Percentiles rank a stretch among this genome's conserved stretches.
phyloP scores from a whole-genome alignment of 73 alveolate species.

The Symbiodinium natans region DNA sequence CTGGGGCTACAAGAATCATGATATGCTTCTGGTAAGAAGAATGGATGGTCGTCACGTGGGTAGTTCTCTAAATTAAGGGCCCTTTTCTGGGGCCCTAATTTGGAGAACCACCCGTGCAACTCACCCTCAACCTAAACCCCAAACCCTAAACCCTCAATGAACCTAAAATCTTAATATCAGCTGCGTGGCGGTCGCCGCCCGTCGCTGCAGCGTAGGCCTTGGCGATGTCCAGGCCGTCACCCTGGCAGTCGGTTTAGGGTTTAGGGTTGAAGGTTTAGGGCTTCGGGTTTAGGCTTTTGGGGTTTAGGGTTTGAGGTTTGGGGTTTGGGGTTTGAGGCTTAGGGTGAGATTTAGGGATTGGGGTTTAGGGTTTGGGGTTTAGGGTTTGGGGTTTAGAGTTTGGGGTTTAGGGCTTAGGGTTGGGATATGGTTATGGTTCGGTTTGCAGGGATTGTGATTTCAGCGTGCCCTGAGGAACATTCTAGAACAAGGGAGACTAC shows the following conservation, averaged over 20 bases:
- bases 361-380: not conserved
- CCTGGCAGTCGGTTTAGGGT: not conserved
- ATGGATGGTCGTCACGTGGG: not conserved
- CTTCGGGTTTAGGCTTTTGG: not conserved
- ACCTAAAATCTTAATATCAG: not conserved
- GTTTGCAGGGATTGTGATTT: too few species aligned
- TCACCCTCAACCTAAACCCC: too few species aligned
- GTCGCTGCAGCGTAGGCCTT: slow-evolving; percentile 93
- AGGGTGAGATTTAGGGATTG: too few species aligned
- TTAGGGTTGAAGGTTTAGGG: not conserved
- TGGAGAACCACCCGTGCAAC: too few species aligned
- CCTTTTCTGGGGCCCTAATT: too few species aligned
- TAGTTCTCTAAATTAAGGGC: not conserved
- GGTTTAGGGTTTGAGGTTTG: not conserved
- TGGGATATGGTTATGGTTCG: too few species aligned
- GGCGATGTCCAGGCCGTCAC: slow-evolving; percentile 91
- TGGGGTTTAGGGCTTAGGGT: not conserved
- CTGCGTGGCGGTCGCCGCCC: slow-evolving; percentile 48
- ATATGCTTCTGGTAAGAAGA: too few species aligned
- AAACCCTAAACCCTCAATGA: not conserved
- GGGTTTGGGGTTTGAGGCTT: not conserved
- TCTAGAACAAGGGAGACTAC: too few species aligned
- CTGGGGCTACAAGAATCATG: too few species aligned
- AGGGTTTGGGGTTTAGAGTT: too few species aligned
- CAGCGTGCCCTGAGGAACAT: too few species aligned